A percentile compares a stretch with the other conserved stretches of the same genome.
Evolutionary conservation across 2,329 filamentous ascomycete species (phyloP).

Genomic region (Metarhizium album): DNA sequence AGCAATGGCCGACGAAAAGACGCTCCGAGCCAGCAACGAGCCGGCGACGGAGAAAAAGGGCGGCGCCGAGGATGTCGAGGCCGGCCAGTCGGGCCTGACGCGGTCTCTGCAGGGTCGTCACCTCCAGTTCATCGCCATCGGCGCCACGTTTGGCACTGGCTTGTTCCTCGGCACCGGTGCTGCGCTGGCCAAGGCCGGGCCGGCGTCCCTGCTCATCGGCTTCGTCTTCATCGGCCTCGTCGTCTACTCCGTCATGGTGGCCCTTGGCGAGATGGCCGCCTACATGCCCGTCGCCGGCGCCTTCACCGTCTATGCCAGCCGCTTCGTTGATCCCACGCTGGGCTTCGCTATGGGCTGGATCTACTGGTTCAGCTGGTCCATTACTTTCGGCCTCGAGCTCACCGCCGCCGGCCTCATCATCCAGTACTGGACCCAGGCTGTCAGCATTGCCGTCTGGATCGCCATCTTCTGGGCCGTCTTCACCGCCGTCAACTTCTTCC

Average conservation of each 20-base stretch:
- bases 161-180: constrained; percentile 59
- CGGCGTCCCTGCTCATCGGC: constrained; percentile 55
- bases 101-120: constrained; percentile 28
- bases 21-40: constrained; percentile 3
- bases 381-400: constrained; percentile 63
- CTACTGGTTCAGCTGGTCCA: constrained; percentile 71
- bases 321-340: constrained; percentile 62
- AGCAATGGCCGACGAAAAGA: constrained; percentile 7
- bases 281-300: constrained; percentile 68
- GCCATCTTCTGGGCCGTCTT: constrained; percentile 63
- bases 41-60: neutral
- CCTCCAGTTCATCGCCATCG: constrained; percentile 40
- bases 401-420: constrained; percentile 65
- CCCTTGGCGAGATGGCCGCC: constrained; percentile 62
- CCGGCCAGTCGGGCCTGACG: constrained; percentile 24
- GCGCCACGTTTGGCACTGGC: constrained; percentile 61
- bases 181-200: constrained; percentile 52
- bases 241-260: constrained; percentile 65
- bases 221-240: constrained; percentile 61
- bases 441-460: constrained; percentile 64
- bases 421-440: constrained; percentile 55
- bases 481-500: constrained; percentile 57
- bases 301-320: constrained; percentile 65
- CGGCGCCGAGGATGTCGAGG: constrained; percentile 22
- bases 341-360: constrained; percentile 76